A percentile compares a stretch with the other conserved stretches of the same genome.
phyloP scores from a whole-genome alignment of 2,329 filamentous ascomycete genomes.

The Periconia macrospinosa region DNA sequence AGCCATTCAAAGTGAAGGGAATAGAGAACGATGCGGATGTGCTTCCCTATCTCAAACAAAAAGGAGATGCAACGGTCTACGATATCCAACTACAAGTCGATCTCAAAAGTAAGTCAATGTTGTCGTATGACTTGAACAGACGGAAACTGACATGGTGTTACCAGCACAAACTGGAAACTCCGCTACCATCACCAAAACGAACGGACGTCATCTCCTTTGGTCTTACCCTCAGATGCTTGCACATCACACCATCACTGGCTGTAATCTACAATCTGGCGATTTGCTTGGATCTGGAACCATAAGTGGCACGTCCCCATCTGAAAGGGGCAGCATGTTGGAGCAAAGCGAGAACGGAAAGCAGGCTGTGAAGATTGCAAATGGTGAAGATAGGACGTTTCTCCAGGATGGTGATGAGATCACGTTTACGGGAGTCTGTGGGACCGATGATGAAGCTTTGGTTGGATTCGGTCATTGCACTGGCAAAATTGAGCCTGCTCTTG shows the following conservation, averaged over 20 bases:
- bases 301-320: slow-evolving; percentile 60
- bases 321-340: slow-evolving; percentile 72
- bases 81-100: slow-evolving; percentile 72
- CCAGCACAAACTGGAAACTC: slow-evolving; percentile 51
- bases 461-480: slow-evolving; percentile 77
- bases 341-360: slow-evolving; percentile 70
- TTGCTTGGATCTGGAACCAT: slow-evolving; percentile 80
- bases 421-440: slow-evolving; percentile 66
- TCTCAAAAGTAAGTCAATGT: slow-evolving; percentile 50
- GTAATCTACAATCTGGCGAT: slow-evolving; percentile 73
- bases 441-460: slow-evolving; percentile 65
- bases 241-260: slow-evolving; percentile 77
- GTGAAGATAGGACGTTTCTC: slow-evolving; percentile 70
- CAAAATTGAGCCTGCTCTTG: slow-evolving; percentile 53
- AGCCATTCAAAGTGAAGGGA: slow-evolving; percentile 63
- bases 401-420: slow-evolving; percentile 73
- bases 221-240: slow-evolving; percentile 83
- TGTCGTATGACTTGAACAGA: neutral
- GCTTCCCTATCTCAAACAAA: slow-evolving; percentile 67
- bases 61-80: slow-evolving; percentile 61
- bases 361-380: slow-evolving; percentile 62
- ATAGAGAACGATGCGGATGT: slow-evolving; percentile 59
- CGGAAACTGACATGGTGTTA: slow-evolving; percentile 13
- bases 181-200: slow-evolving; percentile 61
- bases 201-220: slow-evolving; percentile 73